phyloP scores from a whole-genome alignment of 208 protist species.

The Polymyxa betae region DNA sequence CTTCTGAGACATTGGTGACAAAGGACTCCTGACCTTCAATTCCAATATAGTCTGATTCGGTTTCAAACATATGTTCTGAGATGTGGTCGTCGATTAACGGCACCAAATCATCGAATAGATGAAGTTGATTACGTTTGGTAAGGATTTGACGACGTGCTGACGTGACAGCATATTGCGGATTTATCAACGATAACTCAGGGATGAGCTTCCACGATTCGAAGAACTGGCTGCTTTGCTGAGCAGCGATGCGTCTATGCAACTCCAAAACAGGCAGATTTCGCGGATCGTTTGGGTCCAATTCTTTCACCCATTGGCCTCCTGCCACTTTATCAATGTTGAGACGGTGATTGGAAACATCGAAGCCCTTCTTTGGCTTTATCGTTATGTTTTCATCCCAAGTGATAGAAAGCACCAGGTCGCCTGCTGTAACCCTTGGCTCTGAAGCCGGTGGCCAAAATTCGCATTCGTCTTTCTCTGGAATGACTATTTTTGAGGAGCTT shows the following conservation, averaged over 20 bases:
- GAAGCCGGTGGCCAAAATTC: background rate
- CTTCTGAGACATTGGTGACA: background rate
- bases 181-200: background rate
- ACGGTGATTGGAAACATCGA: background rate
- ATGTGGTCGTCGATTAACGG: conserved; percentile 14
- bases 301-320: background rate
- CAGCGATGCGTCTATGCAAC: background rate
- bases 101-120: background rate
- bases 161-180: background rate
- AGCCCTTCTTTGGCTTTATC: too few species aligned
- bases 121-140: background rate
- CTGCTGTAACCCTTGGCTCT: background rate
- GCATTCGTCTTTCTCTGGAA: background rate
- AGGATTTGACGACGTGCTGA: conserved; percentile 3
- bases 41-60: background rate
- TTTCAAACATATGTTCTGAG: conserved; percentile 41
- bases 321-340: background rate
- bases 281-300: conserved; percentile 19
- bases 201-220: background rate
- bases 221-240: background rate
- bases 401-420: background rate
- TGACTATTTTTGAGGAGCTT: background rate
- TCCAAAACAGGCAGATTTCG: background rate
- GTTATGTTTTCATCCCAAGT: background rate
- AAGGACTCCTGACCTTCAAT: background rate